phyloP scores from a whole-genome alignment of 2,329 filamentous ascomycete genomes.

The Raffaelea albimanens region DNA sequence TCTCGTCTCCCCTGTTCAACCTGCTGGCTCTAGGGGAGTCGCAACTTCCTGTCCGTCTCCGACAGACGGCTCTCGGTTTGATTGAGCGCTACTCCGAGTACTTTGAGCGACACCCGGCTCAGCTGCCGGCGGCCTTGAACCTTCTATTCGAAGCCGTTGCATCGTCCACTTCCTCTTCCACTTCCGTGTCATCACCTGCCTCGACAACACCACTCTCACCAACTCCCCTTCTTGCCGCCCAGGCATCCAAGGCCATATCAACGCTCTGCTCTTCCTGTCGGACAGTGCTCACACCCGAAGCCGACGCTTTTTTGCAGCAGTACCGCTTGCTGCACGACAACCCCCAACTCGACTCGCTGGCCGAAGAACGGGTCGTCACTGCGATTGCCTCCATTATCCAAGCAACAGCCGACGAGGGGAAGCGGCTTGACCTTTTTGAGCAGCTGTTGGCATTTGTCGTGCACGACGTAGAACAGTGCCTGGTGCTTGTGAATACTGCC shows the following conservation, averaged over 20 bases:
- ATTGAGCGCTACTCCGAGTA: conserved; percentile 68
- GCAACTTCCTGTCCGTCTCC: conserved; percentile 50
- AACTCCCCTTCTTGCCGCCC: conserved; percentile 54
- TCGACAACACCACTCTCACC: conserved; percentile 13
- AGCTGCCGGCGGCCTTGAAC: conserved; percentile 61
- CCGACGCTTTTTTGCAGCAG: conserved; percentile 59
- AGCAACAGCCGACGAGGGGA: conserved; percentile 50
- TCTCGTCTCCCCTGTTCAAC: conserved; percentile 48
- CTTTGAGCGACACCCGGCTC: conserved; percentile 60
- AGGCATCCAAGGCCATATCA: conserved; percentile 65
- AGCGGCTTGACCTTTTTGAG: conserved; percentile 43
- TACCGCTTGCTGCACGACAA: conserved; percentile 56
- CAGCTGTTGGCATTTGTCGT: conserved; percentile 54
- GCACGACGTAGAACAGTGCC: conserved; percentile 43
- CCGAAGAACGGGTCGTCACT: conserved; percentile 64
- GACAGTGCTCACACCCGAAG: conserved; percentile 55
- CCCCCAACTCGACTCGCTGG: conserved; percentile 54
- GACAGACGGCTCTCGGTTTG: conserved; percentile 59
- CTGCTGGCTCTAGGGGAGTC: conserved; percentile 39
- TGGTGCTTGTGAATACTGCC: conserved; percentile 21
- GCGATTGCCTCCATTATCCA: conserved; percentile 70
- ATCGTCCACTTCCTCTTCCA: conserved; percentile 28
- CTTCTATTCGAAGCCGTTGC: conserved; percentile 64
- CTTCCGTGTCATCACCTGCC: background rate
- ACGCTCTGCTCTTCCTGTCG: conserved; percentile 70